Evolutionary conservation across 2,329 filamentous ascomycete species (phyloP).

Genomic region (Penicillium hordei): DNA sequence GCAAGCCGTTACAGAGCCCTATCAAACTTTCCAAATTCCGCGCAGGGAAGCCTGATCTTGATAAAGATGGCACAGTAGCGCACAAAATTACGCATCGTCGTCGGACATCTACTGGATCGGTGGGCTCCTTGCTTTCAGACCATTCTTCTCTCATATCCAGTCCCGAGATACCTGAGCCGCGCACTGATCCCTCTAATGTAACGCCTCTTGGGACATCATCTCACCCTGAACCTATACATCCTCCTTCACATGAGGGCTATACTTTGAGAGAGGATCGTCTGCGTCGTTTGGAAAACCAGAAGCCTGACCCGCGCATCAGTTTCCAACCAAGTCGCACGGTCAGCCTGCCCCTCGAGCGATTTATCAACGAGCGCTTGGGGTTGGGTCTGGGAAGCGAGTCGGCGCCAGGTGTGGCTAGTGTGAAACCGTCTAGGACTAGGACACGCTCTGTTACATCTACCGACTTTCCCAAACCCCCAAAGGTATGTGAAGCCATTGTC

Average conservation of each 20-base stretch:
- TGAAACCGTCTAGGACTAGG: conserved; percentile 12
- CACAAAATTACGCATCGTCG: conserved; percentile 17
- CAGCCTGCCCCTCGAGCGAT: conserved; percentile 41
- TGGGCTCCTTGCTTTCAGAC: conserved; percentile 32
- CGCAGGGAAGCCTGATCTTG: conserved; percentile 21
- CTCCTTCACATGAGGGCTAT: conserved; percentile 26
- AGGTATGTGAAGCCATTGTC: background rate
- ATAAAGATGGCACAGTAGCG: conserved; percentile 19
- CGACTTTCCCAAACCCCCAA: conserved; percentile 16
- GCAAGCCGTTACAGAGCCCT: conserved; percentile 34
- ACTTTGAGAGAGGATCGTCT: conserved; percentile 35
- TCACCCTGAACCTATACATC: conserved; percentile 18
- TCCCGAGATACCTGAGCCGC: conserved; percentile 28
- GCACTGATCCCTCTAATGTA: conserved; percentile 30
- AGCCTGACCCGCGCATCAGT: conserved; percentile 20
- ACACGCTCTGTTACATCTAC: conserved; percentile 28
- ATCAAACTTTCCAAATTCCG: conserved; percentile 34
- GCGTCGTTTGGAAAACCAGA: conserved; percentile 29
- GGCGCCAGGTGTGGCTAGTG: conserved; percentile 11
- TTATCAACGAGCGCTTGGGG: conserved; percentile 41
- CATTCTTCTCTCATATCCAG: conserved; percentile 35
- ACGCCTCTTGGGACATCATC: conserved; percentile 26
- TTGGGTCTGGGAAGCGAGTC: conserved; percentile 26
- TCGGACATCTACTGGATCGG: conserved; percentile 32
- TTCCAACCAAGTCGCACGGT: conserved; percentile 35